Percentiles rank a stretch among this genome's conserved stretches.
phyloP scores from a whole-genome alignment of 495 filamentous ascomycete species.

The Neurospora sp. region DNA sequence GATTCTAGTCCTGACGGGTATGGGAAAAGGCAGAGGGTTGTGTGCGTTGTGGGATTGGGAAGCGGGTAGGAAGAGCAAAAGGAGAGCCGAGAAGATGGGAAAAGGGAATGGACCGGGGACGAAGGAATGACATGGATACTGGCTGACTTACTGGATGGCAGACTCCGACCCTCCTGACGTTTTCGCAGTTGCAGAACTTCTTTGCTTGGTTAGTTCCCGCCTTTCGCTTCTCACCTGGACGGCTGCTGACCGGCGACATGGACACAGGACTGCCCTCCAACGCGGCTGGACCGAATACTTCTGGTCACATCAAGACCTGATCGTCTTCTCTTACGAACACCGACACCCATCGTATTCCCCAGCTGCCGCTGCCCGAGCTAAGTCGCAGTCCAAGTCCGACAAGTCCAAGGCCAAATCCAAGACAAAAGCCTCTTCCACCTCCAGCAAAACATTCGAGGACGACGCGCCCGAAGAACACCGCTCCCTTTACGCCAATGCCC shows the following conservation, averaged over 20 bases:
- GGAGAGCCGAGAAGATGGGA: background rate
- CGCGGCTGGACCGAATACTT: conserved; percentile 45
- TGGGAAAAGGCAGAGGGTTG: background rate
- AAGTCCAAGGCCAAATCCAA: background rate
- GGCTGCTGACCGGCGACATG: background rate
- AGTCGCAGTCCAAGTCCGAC: background rate
- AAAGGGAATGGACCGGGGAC: background rate
- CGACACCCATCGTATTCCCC: background rate
- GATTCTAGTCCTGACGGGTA: background rate
- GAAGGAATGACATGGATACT: background rate
- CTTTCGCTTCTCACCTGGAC: background rate
- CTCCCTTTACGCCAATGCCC: conserved; percentile 38
- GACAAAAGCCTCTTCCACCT: background rate
- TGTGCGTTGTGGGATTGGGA: background rate
- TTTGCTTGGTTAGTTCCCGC: conserved; percentile 23
- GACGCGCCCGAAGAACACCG: conserved; percentile 14
- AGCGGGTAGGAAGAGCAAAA: background rate
- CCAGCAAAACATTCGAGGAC: conserved; percentile 14
- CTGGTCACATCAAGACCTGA: conserved; percentile 51
- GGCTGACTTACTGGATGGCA: background rate
- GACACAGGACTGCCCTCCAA: conserved; percentile 28
- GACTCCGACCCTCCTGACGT: conserved; percentile 50
- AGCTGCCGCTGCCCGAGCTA: conserved; percentile 1
- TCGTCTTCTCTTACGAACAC: conserved; percentile 39
- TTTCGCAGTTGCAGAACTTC: conserved; percentile 55